phyloP scores from a whole-genome alignment of 495 filamentous ascomycete species.

The Aspergillus cavernicola region DNA sequence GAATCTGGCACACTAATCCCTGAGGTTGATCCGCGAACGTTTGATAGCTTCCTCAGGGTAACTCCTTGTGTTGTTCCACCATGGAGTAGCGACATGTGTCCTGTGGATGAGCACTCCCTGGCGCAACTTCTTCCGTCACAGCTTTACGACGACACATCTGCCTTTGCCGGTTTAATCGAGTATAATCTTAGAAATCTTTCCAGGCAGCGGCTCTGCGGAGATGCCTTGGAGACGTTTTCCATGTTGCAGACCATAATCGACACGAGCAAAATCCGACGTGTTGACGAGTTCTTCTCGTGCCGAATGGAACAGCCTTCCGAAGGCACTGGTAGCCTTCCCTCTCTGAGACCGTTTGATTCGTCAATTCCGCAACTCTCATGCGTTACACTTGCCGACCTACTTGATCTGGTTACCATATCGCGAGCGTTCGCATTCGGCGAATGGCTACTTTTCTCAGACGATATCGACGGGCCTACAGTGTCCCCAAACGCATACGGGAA shows the following conservation, averaged over 20 bases:
- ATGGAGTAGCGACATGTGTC: conserved; percentile 26
- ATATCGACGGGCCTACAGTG: conserved; percentile 57
- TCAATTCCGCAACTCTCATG: conserved; percentile 46
- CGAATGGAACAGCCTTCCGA: conserved; percentile 19
- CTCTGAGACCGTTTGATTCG: conserved; percentile 22
- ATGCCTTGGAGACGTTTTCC: conserved; percentile 29
- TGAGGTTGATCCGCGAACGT: conserved; percentile 34
- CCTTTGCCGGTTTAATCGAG: conserved; percentile 36
- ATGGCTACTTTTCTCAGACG: conserved; percentile 52
- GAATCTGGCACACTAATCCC: conserved; percentile 42
- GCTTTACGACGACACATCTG: conserved; percentile 36
- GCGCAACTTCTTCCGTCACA: conserved; percentile 24
- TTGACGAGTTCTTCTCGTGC: conserved; percentile 34
- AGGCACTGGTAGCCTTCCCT: conserved; percentile 14
- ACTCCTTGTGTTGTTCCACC: conserved; percentile 34
- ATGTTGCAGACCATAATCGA: conserved; percentile 38
- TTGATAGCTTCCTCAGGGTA: conserved; percentile 35
- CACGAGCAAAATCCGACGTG: conserved; percentile 37
- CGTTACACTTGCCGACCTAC: conserved; percentile 44
- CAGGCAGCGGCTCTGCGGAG: conserved; percentile 21
- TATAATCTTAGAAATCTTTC: conserved; percentile 31
- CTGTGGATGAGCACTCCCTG: conserved; percentile 20
- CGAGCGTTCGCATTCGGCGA: conserved; percentile 47
- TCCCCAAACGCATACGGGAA: conserved; percentile 41
- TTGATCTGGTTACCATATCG: conserved; percentile 50